phyloP scores from a whole-genome alignment of 2,329 filamentous ascomycete genomes.

The Alternaria triticimaculans region DNA sequence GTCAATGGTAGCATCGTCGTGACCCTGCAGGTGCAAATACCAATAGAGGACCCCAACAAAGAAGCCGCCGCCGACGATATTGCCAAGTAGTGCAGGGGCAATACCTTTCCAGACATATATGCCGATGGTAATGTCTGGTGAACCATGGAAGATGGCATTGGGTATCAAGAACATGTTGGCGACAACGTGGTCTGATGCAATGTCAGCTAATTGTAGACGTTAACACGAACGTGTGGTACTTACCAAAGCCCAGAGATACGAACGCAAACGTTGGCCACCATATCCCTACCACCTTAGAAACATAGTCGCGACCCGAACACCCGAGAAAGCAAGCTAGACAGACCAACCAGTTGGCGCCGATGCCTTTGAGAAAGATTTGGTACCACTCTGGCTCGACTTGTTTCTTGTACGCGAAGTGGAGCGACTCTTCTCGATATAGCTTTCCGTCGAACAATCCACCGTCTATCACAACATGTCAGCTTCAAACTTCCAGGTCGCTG shows the following conservation, averaged over 20 bases:
- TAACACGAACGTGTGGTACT: background rate
- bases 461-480: constrained; percentile 36
- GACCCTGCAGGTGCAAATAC: constrained; percentile 9
- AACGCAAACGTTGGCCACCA: constrained; percentile 38
- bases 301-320: constrained; percentile 25
- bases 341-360: constrained; percentile 33
- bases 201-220: background rate
- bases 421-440: constrained; percentile 22
- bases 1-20: constrained; percentile 1
- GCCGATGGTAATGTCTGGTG: constrained; percentile 26
- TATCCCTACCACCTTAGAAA: constrained; percentile 34
- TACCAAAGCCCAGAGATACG: constrained; percentile 28
- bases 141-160: constrained; percentile 32
- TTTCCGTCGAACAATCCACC: constrained; percentile 53
- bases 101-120: constrained; percentile 41
- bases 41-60: constrained; percentile 8
- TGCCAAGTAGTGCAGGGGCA: constrained; percentile 31
- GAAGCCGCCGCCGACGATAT: constrained; percentile 28
- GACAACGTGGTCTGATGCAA: constrained; percentile 27
- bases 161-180: constrained; percentile 41
- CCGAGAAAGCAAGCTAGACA: constrained; percentile 31
- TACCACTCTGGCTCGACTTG: constrained; percentile 24
- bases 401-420: constrained; percentile 24
- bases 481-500: too few relatives aligned
- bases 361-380: constrained; percentile 28